A percentile compares a stretch with the other conserved stretches of the same genome.
Conservation (phyloP, 1,284 basidiomycete species). For the Caloboletus firmus region DNA sequence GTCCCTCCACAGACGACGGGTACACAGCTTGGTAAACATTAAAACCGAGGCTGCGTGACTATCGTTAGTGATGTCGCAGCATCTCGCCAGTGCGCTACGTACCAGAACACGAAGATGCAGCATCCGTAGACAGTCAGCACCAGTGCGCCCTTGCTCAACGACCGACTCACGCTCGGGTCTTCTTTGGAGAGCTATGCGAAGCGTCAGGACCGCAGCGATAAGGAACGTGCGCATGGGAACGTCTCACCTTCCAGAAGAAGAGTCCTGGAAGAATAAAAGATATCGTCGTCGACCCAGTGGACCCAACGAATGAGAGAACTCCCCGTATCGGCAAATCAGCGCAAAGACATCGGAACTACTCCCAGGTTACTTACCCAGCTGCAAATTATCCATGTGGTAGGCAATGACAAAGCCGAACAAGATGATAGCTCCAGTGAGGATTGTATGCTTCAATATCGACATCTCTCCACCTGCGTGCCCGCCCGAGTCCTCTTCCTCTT, state of each 20-base stretch:
- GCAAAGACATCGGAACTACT: slow-evolving; percentile 8
- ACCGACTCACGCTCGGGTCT: slow-evolving; percentile 58
- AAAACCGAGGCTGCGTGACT: slow-evolving; percentile 58
- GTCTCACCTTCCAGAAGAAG: slow-evolving; percentile 75
- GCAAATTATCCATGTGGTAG: slow-evolving; percentile 80
- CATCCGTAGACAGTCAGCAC: slow-evolving; percentile 74
- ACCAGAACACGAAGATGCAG: slow-evolving; percentile 88
- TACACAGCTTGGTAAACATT: slow-evolving; percentile 68
- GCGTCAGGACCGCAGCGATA: slow-evolving; percentile 3
- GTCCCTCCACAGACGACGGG: slow-evolving; percentile 17
- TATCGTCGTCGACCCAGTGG: slow-evolving; percentile 95
- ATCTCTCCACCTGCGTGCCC: slow-evolving; percentile 64
- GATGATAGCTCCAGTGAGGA: slow-evolving; percentile 76
- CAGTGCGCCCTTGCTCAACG: slow-evolving; percentile 62
- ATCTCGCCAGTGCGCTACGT: slow-evolving; percentile 34
- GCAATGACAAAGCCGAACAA: slow-evolving; percentile 74
- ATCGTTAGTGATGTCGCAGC: slow-evolving; percentile 6
- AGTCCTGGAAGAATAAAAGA: slow-evolving; percentile 95
- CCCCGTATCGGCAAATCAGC: slow-evolving; percentile 17
- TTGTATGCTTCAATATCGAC: slow-evolving; percentile 68
- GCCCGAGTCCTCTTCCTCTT: slow-evolving; percentile 47
- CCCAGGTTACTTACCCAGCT: slow-evolving; percentile 61
- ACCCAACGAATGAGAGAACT: slow-evolving; percentile 96
- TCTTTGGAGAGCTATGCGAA: slow-evolving; percentile 65
- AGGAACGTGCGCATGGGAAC: slow-evolving; percentile 11